A percentile compares a stretch with the other conserved stretches of the same genome.
phyloP scores from a whole-genome alignment of 2,329 filamentous ascomycete species.

The Penicillium sp. region DNA sequence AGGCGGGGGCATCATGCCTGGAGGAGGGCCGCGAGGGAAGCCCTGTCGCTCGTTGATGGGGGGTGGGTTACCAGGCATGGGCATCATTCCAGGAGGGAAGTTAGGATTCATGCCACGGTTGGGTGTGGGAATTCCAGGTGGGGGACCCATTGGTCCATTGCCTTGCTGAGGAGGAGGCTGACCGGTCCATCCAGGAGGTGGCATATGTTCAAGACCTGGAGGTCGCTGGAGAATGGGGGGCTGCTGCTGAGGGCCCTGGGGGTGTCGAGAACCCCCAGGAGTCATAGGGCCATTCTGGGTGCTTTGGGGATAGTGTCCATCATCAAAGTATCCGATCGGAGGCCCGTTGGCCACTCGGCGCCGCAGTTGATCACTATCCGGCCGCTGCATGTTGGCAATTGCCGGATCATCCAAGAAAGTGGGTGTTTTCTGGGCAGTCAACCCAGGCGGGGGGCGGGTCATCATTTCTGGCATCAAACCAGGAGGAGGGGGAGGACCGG shows the following conservation, averaged over 20 bases:
- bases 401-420: slow-evolving; percentile 46
- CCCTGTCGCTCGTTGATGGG: slow-evolving; percentile 38
- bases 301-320: slow-evolving; percentile 38
- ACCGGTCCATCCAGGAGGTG: slow-evolving; percentile 41
- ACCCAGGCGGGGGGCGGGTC: slow-evolving; percentile 34
- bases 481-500: slow-evolving; percentile 33
- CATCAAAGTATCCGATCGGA: slow-evolving; percentile 43
- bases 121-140: slow-evolving; percentile 41
- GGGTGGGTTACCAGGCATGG: slow-evolving; percentile 46
- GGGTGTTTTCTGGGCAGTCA: slow-evolving; percentile 37
- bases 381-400: slow-evolving; percentile 43
- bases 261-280: slow-evolving; percentile 33
- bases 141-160: slow-evolving; percentile 35
- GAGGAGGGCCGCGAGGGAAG: slow-evolving; percentile 41
- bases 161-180: slow-evolving; percentile 38
- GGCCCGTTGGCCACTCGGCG: slow-evolving; percentile 40
- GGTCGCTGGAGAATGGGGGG: slow-evolving; percentile 44
- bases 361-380: slow-evolving; percentile 38
- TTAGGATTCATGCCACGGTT: slow-evolving; percentile 38
- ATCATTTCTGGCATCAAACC: slow-evolving; percentile 39
- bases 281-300: slow-evolving; percentile 30
- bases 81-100: slow-evolving; percentile 47
- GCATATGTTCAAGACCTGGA: slow-evolving; percentile 46
- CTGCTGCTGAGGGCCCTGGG: slow-evolving; percentile 33
- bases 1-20: slow-evolving; percentile 48